These are phyloP conservation scores for Trichosporon ovoides DNA, from an alignment of 1,284 basidiomycete species.

Conservation along the genomic window DNA sequence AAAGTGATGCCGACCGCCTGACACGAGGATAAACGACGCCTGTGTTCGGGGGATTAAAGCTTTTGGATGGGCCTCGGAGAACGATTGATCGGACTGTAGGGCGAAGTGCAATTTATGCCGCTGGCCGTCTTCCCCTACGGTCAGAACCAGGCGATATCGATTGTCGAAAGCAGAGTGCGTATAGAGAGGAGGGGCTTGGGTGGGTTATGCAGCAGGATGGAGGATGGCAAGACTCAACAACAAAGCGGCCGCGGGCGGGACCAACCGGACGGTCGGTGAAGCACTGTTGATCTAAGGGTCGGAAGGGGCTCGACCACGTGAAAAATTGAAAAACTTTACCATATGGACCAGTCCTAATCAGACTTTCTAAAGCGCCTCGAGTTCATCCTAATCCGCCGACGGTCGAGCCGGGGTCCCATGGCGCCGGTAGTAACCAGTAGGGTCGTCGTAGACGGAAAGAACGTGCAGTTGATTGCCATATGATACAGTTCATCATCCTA, in stretches of 20 bases:
- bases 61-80: background rate
- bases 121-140: background rate
- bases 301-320: background rate
- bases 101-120: background rate
- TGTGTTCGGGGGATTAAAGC: background rate
- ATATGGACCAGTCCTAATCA: background rate
- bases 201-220: background rate
- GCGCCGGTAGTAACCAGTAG: background rate
- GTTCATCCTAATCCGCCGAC: background rate
- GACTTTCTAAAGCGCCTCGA: background rate
- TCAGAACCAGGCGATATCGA: slow-evolving; percentile 1
- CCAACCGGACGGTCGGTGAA: background rate
- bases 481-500: background rate
- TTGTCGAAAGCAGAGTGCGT: background rate
- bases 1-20: background rate
- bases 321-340: slow-evolving; percentile 5
- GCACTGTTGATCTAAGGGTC: slow-evolving; percentile 1
- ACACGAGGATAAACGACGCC: background rate
- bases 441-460: background rate
- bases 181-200: background rate
- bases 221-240: slow-evolving; percentile 6
- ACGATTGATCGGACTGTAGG: background rate
- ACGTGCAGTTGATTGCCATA: background rate
- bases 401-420: background rate
- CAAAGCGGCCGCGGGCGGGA: slow-evolving; percentile 5